phyloP scores from a whole-genome alignment of 148 eudicot species.

The Persicaria tinctoria region DNA sequence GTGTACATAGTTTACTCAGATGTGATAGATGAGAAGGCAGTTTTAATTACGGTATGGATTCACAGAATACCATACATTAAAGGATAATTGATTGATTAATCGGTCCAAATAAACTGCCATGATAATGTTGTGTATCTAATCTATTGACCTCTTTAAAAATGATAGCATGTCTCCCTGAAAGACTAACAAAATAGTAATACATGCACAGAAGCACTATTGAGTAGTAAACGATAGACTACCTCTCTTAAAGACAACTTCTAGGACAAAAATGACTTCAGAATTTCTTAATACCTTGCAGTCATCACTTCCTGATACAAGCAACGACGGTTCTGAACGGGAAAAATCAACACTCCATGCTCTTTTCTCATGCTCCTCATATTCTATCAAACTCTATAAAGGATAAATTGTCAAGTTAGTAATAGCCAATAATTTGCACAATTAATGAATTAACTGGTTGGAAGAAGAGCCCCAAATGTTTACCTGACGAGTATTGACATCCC shows the following conservation, averaged over 20 bases:
- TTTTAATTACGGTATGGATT: neutral
- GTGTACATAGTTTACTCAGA: neutral
- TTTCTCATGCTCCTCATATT: constrained; percentile 96
- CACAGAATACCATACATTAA: neutral
- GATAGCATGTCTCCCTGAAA: neutral
- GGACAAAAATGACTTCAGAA: neutral
- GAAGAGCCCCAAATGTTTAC: constrained; percentile 23
- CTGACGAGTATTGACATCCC: constrained; percentile 81
- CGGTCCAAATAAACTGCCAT: neutral
- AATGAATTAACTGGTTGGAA: neutral
- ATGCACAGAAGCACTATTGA: neutral
- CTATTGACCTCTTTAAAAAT: neutral
- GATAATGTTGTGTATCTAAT: neutral
- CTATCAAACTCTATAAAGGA: constrained; percentile 61
- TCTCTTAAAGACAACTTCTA: neutral
- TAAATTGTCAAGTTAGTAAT: constrained; percentile 7
- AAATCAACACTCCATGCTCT: constrained; percentile 97
- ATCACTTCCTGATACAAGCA: constrained; percentile 90
- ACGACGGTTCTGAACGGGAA: constrained; percentile 69
- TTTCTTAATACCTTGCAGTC: constrained; percentile 69
- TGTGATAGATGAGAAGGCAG: neutral
- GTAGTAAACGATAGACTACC: neutral
- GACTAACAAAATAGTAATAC: neutral
- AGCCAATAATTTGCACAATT: neutral
- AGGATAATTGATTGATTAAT: neutral